Evolutionary conservation across 179 eudicot species (phyloP).

Genomic region (Nepenthes alata): DNA sequence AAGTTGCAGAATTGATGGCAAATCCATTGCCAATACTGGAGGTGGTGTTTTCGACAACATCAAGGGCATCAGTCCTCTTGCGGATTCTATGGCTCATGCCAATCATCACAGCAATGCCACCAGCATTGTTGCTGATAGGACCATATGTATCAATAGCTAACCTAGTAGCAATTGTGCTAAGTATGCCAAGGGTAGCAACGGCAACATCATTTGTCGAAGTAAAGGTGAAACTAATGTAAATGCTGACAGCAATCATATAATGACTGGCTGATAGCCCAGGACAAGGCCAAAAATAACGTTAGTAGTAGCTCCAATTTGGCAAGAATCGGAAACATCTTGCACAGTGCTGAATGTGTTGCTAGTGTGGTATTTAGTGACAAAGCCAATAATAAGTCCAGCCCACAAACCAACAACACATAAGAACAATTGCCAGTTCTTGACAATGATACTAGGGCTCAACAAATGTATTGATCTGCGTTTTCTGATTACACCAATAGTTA

Average conservation of each 20-base stretch:
- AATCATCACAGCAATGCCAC: no score
- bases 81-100: no score
- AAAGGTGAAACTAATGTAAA: slow-evolving; percentile 75
- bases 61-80: slow-evolving; percentile 77
- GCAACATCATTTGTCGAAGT: slow-evolving; percentile 58
- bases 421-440: slow-evolving; percentile 45
- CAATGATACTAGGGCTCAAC: slow-evolving; percentile 71
- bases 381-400: no score
- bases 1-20: slow-evolving; percentile 80
- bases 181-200: slow-evolving; percentile 89
- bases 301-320: slow-evolving; percentile 85
- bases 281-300: slow-evolving; percentile 38
- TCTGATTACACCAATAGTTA: slow-evolving; percentile 81
- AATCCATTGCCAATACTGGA: slow-evolving; percentile 97
- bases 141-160: no score
- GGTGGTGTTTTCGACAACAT: slow-evolving; percentile 96
- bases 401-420: no score
- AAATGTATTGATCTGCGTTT: slow-evolving; percentile 63
- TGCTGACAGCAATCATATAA: slow-evolving; percentile 74
- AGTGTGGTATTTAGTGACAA: no score
- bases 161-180: slow-evolving; percentile 1
- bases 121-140: slow-evolving; percentile 1
- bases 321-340: slow-evolving; percentile 97
- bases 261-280: slow-evolving; percentile 86
- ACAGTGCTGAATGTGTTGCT: slow-evolving; percentile 53